Conservation (phyloP, 179 eudicot genomes). For the Beta lomatogona region DNA sequence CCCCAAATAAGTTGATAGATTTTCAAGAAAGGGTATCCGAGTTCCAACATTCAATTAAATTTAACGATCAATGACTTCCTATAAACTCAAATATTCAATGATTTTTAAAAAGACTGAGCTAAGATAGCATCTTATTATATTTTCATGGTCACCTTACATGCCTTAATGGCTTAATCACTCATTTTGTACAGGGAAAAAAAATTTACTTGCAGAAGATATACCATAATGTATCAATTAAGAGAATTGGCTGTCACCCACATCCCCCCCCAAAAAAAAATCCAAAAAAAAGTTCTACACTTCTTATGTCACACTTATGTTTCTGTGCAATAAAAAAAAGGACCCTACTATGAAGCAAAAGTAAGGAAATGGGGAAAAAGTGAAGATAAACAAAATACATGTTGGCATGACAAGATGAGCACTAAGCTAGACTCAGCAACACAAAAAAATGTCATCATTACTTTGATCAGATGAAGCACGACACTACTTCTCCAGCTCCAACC, state of each 20-base stretch:
- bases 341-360: slow-evolving; percentile 1
- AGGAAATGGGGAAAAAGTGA: not conserved
- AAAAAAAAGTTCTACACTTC: not conserved
- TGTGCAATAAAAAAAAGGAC: not conserved
- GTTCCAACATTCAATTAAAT: no score
- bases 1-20: no score
- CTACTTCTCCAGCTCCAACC: not conserved
- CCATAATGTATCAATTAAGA: slow-evolving; percentile 8
- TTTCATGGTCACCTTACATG: no score
- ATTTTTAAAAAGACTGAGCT: no score
- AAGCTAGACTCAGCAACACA: slow-evolving; percentile 8
- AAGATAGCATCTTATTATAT: no score
- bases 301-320: slow-evolving; percentile 13
- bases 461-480: not conserved
- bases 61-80: no score
- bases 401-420: slow-evolving; percentile 17
- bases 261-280: not conserved
- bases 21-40: no score
- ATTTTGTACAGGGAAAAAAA: not conserved
- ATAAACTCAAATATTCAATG: no score
- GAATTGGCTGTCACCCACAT: not conserved
- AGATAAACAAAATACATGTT: not conserved
- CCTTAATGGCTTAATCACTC: not conserved
- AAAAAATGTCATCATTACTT: slow-evolving; percentile 15
- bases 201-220: not conserved